A percentile compares a stretch with the other conserved stretches of the same genome.
These are phyloP conservation scores for Orbilia javanica DNA, from an alignment of 2,329 filamentous ascomycete species.

Conservation along the genomic window DNA sequence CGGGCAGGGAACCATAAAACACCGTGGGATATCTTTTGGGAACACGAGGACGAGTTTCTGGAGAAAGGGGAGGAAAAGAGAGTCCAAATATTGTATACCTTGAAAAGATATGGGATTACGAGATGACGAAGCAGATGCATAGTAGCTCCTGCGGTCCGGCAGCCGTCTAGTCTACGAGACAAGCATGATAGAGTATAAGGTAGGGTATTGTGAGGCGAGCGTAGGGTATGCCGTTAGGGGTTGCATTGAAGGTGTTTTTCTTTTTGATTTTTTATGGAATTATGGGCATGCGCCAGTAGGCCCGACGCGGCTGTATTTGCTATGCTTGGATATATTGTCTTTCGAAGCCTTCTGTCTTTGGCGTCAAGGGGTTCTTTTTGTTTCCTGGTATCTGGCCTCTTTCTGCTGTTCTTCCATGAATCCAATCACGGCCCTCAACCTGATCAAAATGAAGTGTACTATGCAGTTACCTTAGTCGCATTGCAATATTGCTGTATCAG, in stretches of 20 bases:
- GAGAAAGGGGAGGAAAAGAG: conserved; percentile 52
- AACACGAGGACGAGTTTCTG: conserved; percentile 52
- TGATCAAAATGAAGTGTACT: neutral
- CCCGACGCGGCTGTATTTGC: neutral
- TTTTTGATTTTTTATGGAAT: conserved; percentile 7
- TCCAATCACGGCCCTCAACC: no score
- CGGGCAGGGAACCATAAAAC: conserved; percentile 54
- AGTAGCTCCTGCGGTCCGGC: no score
- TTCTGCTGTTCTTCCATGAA: neutral
- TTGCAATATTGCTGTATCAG: neutral
- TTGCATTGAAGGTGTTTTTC: no score
- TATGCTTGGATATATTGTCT: conserved; percentile 1
- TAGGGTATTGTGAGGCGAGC: neutral
- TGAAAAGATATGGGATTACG: conserved; percentile 49
- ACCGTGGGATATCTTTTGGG: conserved; percentile 58
- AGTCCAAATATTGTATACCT: conserved; percentile 52
- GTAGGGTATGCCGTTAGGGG: no score
- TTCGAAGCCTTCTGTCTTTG: no score
- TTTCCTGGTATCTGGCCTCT: neutral
- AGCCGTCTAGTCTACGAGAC: no score
- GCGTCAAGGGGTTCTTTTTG: conserved; percentile 1
- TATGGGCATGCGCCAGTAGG: conserved; percentile 1
- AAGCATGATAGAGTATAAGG: neutral
- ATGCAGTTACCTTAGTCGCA: neutral
- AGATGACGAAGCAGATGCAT: conserved; percentile 37